Percentiles rank a stretch among this genome's conserved stretches.
Evolutionary conservation across 306 rosid genomes (phyloP).

Genomic region (Prunus mira): DNA sequence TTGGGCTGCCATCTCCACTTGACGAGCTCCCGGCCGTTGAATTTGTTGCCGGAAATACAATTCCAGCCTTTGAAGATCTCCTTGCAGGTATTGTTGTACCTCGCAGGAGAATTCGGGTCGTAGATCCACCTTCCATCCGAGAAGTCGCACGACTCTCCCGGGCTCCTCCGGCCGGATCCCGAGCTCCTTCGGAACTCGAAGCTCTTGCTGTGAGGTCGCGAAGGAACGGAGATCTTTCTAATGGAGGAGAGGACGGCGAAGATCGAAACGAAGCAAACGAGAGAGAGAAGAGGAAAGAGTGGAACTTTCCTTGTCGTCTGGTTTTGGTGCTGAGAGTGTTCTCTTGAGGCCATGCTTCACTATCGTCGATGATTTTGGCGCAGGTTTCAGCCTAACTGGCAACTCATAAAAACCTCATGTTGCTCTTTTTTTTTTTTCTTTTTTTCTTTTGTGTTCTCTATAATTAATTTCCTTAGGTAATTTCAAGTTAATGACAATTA

Average conservation of each 20-base stretch:
- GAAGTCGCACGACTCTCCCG: slow-evolving; percentile 48
- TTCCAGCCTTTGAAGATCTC: slow-evolving; percentile 99
- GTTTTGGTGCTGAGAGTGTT: slow-evolving; percentile 17
- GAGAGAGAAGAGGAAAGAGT: slow-evolving; percentile 76
- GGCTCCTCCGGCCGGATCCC: slow-evolving; percentile 8
- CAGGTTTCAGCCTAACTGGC: slow-evolving; percentile 1
- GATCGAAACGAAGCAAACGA: slow-evolving; percentile 68
- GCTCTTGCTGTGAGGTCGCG: slow-evolving; percentile 25
- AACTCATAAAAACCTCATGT: background rate
- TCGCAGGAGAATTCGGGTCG: slow-evolving; percentile 28
- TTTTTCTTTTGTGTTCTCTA: background rate
- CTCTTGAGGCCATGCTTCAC: slow-evolving; percentile 36
- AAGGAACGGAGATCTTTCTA: slow-evolving; percentile 36
- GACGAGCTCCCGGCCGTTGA: slow-evolving; percentile 54
- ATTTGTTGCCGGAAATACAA: slow-evolving; percentile 64
- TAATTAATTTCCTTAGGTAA: background rate
- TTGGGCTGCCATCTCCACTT: slow-evolving; percentile 81
- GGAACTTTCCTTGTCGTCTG: slow-evolving; percentile 56
- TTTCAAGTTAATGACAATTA: no score
- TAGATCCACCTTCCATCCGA: slow-evolving; percentile 63
- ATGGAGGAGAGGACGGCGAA: slow-evolving; percentile 64
- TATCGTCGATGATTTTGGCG: background rate
- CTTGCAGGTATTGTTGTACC: slow-evolving; percentile 68
- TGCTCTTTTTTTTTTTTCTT: no score
- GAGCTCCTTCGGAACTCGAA: slow-evolving; percentile 26